Percentiles rank a stretch among this genome's conserved stretches.
Evolutionary conservation across 352 stramenopile species (phyloP).

Genomic region (Phytophthora pistaciae): DNA sequence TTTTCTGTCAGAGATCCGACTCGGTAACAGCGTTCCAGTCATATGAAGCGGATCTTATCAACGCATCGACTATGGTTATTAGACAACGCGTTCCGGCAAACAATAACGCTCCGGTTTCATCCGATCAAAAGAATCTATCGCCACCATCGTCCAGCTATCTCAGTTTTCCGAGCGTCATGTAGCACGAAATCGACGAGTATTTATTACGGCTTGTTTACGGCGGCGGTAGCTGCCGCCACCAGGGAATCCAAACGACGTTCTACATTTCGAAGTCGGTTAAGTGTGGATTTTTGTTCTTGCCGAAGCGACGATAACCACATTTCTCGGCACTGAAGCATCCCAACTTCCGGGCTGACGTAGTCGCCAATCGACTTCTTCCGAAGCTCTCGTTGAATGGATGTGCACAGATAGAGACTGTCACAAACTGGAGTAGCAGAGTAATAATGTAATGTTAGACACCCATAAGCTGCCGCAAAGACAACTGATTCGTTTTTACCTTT

Average conservation of each 20-base stretch:
- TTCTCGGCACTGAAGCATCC: slow-evolving; percentile 56
- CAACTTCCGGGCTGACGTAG: slow-evolving; percentile 50
- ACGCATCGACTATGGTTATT: slow-evolving; percentile 63
- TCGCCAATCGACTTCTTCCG: slow-evolving; percentile 54
- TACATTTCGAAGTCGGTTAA: slow-evolving; percentile 47
- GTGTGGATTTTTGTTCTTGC: slow-evolving; percentile 50
- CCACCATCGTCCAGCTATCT: slow-evolving; percentile 38
- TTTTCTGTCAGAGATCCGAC: slow-evolving; percentile 38
- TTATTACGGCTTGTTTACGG: slow-evolving; percentile 20
- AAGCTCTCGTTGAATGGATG: slow-evolving; percentile 55
- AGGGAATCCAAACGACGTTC: slow-evolving; percentile 57
- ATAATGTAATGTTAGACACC: slow-evolving; percentile 11
- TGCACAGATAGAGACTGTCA: slow-evolving; percentile 43
- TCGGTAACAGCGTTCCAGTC: slow-evolving; percentile 38
- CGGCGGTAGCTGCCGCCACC: slow-evolving; percentile 24
- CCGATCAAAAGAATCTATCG: slow-evolving; percentile 28
- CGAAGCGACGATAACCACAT: slow-evolving; percentile 54
- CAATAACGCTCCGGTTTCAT: slow-evolving; percentile 24
- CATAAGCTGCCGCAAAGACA: neutral
- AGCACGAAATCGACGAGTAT: slow-evolving; percentile 5
- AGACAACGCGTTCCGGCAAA: slow-evolving; percentile 42
- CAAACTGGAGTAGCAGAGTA: slow-evolving; percentile 17
- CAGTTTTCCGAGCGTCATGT: slow-evolving; percentile 53
- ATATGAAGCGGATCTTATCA: slow-evolving; percentile 69
- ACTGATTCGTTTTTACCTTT: slow-evolving; percentile 33